phyloP scores from a whole-genome alignment of 2,329 filamentous ascomycete species.

The Moelleriella libera region DNA sequence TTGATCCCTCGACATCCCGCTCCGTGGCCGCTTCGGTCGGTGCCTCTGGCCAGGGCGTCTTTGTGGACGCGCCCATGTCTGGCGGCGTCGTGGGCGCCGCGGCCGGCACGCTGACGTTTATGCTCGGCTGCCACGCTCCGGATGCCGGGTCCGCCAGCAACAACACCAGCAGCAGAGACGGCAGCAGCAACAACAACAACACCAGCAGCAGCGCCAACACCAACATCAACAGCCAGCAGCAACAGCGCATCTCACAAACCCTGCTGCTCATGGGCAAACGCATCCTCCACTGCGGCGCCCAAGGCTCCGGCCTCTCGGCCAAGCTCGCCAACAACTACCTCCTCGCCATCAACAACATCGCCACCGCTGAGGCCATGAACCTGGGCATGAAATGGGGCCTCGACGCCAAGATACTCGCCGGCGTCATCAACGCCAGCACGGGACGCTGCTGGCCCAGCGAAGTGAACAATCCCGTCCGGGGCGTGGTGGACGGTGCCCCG shows the following conservation, averaged over 20 bases:
- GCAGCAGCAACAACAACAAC: too few relatives aligned
- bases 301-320: constrained; percentile 74
- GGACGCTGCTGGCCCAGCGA: constrained; percentile 95
- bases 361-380: constrained; percentile 52
- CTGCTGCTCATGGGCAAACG: constrained; percentile 75
- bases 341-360: constrained; percentile 81
- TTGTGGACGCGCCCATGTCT: constrained; percentile 94
- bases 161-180: too few relatives aligned
- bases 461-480: constrained; percentile 86
- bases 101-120: constrained; percentile 84
- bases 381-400: constrained; percentile 47
- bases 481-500: constrained; percentile 64
- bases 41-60: constrained; percentile 53
- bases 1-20: constrained; percentile 76
- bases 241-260: constrained; percentile 52
- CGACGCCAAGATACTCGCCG: constrained; percentile 52
- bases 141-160: too few relatives aligned
- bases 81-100: constrained; percentile 85
- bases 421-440: constrained; percentile 84
- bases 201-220: too few relatives aligned
- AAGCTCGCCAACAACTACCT: constrained; percentile 98
- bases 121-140: too few relatives aligned
- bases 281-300: constrained; percentile 72
- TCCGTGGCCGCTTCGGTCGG: constrained; percentile 57
- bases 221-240: too few relatives aligned